Evolutionary conservation across 768 basidiomycete species (phyloP).

Genomic region (Tulasnella sp.): DNA sequence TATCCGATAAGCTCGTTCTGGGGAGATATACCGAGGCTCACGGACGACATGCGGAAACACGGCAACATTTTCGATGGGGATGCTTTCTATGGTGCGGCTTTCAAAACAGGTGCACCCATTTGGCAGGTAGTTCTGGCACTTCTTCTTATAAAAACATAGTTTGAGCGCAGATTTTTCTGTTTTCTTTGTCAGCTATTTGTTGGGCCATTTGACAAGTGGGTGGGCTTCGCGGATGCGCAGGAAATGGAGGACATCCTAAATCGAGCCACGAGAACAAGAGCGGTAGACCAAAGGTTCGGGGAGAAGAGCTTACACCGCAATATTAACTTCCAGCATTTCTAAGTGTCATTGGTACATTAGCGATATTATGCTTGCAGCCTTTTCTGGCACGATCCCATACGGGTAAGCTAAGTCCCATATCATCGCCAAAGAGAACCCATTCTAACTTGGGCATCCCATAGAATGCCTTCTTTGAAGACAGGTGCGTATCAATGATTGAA

Average conservation of each 20-base stretch:
- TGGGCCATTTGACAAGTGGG: neutral
- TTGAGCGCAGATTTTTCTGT: neutral
- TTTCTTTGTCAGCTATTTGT: neutral
- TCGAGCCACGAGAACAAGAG: neutral
- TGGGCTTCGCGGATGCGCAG: constrained; percentile 1
- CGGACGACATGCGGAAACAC: neutral
- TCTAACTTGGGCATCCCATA: neutral
- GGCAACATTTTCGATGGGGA: neutral
- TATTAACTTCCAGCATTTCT: no score
- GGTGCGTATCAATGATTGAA: neutral
- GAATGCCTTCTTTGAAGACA: neutral
- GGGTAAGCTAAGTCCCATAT: neutral
- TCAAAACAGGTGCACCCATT: neutral
- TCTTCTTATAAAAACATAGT: no score
- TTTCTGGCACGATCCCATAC: neutral
- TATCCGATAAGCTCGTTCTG: neutral
- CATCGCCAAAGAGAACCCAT: neutral
- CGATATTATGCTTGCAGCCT: neutral
- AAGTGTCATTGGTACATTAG: neutral
- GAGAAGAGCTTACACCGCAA: neutral
- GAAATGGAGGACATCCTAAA: constrained; percentile 1
- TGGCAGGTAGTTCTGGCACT: neutral
- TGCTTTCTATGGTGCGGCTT: neutral
- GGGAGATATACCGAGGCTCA: neutral
- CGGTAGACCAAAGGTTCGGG: neutral